Evolutionary conservation across 257 asterid genomes (phyloP).

Genomic region (Solanum lignicaule): DNA sequence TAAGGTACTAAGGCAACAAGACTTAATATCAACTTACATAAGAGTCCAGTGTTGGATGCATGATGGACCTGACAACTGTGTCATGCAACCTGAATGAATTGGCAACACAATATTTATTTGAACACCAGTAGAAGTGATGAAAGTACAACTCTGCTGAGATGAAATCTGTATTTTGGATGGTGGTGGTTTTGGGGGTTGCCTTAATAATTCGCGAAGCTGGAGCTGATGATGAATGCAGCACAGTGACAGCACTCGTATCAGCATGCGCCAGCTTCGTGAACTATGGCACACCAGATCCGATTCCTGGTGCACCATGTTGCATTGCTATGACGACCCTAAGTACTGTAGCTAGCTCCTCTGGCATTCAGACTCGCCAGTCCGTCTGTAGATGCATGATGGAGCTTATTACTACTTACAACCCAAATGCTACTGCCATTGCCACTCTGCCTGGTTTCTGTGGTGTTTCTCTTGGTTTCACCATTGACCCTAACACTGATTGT

Average conservation of each 20-base stretch:
- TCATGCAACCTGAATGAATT: constrained; percentile 23
- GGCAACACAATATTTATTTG: not conserved
- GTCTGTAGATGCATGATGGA: constrained; percentile 79
- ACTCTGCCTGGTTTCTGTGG: constrained; percentile 90
- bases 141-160: not conserved
- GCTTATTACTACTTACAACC: constrained; percentile 27
- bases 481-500: constrained; percentile 74
- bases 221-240: constrained; percentile 36
- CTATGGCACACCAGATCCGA: constrained; percentile 63
- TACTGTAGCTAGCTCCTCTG: constrained; percentile 25
- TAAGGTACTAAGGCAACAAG: not conserved
- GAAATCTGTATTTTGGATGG: not conserved
- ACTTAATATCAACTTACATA: not conserved
- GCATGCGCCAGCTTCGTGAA: constrained; percentile 60
- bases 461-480: constrained; percentile 75
- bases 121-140: not conserved
- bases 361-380: constrained; percentile 26
- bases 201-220: not conserved
- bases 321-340: constrained; percentile 57
- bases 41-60: not conserved
- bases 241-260: constrained; percentile 54
- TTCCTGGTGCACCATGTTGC: constrained; percentile 77
- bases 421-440: constrained; percentile 85
- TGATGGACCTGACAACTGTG: not conserved
- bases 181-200: not conserved